phyloP scores from a whole-genome alignment of 495 filamentous ascomycete genomes.

The Aspergillus sclerotioniger region DNA sequence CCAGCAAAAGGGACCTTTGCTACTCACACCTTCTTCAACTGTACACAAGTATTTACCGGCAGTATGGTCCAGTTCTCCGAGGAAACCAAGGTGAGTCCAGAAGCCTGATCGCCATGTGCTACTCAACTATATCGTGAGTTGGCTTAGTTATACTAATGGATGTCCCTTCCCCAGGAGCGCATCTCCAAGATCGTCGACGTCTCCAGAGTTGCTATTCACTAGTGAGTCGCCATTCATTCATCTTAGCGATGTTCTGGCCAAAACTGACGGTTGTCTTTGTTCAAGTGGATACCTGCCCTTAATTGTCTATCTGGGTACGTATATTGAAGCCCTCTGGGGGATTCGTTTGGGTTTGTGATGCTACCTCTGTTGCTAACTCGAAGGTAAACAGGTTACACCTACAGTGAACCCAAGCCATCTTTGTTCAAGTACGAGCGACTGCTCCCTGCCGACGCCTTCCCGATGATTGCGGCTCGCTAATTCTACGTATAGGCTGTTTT shows the following conservation, averaged over 20 bases:
- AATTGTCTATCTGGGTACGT: slow-evolving; percentile 92
- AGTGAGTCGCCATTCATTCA: slow-evolving; percentile 51
- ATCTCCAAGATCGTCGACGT: slow-evolving; percentile 93
- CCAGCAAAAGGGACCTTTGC: not conserved
- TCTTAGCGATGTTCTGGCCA: slow-evolving; percentile 9
- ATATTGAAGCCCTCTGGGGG: slow-evolving; percentile 4
- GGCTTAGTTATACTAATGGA: not conserved
- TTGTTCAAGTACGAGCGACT: slow-evolving; percentile 72
- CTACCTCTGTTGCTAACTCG: slow-evolving; percentile 9
- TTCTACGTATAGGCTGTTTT: slow-evolving; percentile 59
- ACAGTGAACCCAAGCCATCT: slow-evolving; percentile 87
- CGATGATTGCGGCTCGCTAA: slow-evolving; percentile 17
- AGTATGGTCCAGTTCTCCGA: slow-evolving; percentile 89
- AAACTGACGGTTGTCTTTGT: slow-evolving; percentile 32
- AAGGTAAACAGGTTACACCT: slow-evolving; percentile 71
- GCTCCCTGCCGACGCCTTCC: not conserved
- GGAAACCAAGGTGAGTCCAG: slow-evolving; percentile 79
- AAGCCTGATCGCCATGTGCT: no score
- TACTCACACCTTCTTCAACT: not conserved
- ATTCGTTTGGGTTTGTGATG: not conserved
- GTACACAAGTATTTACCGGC: slow-evolving; percentile 8
- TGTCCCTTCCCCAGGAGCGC: slow-evolving; percentile 67
- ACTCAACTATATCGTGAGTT: not conserved
- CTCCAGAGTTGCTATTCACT: slow-evolving; percentile 93
- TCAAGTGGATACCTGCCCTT: slow-evolving; percentile 90